Conservation (phyloP, 345 rosid genomes). For the Syzygium oleosum region DNA sequence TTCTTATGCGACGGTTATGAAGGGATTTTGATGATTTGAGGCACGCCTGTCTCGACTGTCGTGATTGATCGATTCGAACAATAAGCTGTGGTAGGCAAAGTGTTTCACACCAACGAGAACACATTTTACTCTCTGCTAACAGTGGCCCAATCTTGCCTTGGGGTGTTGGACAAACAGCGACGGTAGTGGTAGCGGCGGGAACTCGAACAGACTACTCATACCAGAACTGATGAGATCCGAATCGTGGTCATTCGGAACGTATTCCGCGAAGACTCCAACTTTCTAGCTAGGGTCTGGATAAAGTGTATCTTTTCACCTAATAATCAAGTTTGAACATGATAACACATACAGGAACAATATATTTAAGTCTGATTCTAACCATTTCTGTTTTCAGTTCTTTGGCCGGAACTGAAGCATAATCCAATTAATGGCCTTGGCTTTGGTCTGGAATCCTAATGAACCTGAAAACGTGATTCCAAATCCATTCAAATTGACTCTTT, state of each 20-base stretch:
- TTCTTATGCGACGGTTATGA: not conserved
- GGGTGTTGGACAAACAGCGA: not conserved
- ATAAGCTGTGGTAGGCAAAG: not conserved
- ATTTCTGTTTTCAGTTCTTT: not conserved
- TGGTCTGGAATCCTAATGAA: not conserved
- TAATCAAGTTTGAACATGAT: not conserved
- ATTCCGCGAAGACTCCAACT: not conserved
- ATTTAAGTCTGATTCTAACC: not conserved
- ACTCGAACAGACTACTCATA: not conserved
- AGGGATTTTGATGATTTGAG: not conserved
- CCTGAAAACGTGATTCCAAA: not conserved
- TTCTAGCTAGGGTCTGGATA: not conserved
- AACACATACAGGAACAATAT: not conserved
- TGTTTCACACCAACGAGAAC: not conserved
- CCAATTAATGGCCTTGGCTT: not conserved
- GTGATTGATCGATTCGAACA: rapidly evolving
- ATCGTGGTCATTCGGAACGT: not conserved
- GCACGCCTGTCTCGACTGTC: not conserved
- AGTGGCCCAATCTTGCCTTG: not conserved
- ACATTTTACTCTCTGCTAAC: not conserved
- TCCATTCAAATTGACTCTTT: not conserved
- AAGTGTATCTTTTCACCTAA: not conserved
- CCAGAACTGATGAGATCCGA: not conserved
- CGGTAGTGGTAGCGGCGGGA: not conserved
- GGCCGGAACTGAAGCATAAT: not conserved